Percentiles rank a stretch among this genome's conserved stretches.
Conservation (phyloP, 2,329 filamentous ascomycete species). For the Madurella mycetomatis region DNA sequence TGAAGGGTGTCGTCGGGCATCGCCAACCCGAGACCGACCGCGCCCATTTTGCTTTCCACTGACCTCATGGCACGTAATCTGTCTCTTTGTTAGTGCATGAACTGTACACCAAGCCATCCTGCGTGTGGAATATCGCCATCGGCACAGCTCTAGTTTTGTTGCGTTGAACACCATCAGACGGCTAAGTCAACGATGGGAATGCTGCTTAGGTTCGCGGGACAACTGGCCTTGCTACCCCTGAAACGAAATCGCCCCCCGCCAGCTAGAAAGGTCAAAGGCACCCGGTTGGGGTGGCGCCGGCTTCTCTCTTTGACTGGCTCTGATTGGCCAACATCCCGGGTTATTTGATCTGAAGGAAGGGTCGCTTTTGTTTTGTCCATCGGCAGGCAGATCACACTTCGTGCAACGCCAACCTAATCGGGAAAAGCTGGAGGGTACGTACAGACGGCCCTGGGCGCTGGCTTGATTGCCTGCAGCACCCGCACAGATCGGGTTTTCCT, state of each 20-base stretch:
- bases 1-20: neutral
- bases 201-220: too few species aligned
- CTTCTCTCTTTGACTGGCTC: neutral
- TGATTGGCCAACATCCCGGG: slow-evolving; percentile 4
- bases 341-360: neutral
- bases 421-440: too few species aligned
- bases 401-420: too few species aligned
- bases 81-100: neutral
- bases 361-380: slow-evolving; percentile 2
- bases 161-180: neutral
- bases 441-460: too few species aligned
- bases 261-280: too few species aligned
- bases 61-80: neutral
- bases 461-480: too few species aligned
- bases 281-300: too few species aligned
- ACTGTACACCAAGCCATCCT: neutral
- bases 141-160: neutral
- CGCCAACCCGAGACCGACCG: neutral
- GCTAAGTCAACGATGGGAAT: neutral
- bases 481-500: too few species aligned
- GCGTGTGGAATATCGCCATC: neutral
- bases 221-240: slow-evolving; percentile 1
- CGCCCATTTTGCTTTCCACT: neutral
- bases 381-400: too few species aligned
- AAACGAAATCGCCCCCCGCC: neutral